Percentiles rank a stretch among this genome's conserved stretches.
Evolutionary conservation across 2,329 filamentous ascomycete genomes (phyloP).

Genomic region (Nectriaceae sp.): DNA sequence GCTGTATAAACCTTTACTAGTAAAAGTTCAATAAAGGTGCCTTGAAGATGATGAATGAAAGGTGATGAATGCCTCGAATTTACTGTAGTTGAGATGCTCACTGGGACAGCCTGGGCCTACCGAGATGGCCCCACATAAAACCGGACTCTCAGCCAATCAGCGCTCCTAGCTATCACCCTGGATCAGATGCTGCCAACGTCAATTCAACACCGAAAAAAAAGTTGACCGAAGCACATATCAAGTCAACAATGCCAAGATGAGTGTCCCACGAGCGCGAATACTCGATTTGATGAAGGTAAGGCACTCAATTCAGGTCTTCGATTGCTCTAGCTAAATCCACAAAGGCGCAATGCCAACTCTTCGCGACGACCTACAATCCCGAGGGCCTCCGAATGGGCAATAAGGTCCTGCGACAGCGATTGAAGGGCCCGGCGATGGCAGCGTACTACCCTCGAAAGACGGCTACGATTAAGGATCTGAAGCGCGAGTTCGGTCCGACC

Average conservation of each 20-base stretch:
- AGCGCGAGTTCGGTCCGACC: conserved; percentile 66
- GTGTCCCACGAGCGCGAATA: conserved; percentile 62
- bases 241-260: conserved; percentile 51
- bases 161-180: conserved; percentile 15
- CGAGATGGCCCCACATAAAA: conserved; percentile 2
- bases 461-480: conserved; percentile 72
- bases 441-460: conserved; percentile 85
- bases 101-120: neutral
- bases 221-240: conserved; percentile 21
- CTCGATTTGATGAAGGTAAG: conserved; percentile 78
- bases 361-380: conserved; percentile 90
- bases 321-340: conserved; percentile 21
- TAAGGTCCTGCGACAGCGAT: conserved; percentile 85
- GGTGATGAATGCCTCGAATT: too few species aligned
- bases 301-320: neutral
- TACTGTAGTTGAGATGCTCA: too few species aligned
- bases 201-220: conserved; percentile 31
- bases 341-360: conserved; percentile 88
- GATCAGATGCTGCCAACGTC: conserved; percentile 25
- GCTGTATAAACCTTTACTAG: too few species aligned
- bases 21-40: too few species aligned
- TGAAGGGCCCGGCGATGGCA: conserved; percentile 79
- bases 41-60: too few species aligned
- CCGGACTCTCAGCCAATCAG: conserved; percentile 20
- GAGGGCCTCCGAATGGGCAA: conserved; percentile 80